These are phyloP conservation scores for Fraxinus pennsylvanica DNA, from an alignment of 257 asterid genomes.

Conservation along the genomic window DNA sequence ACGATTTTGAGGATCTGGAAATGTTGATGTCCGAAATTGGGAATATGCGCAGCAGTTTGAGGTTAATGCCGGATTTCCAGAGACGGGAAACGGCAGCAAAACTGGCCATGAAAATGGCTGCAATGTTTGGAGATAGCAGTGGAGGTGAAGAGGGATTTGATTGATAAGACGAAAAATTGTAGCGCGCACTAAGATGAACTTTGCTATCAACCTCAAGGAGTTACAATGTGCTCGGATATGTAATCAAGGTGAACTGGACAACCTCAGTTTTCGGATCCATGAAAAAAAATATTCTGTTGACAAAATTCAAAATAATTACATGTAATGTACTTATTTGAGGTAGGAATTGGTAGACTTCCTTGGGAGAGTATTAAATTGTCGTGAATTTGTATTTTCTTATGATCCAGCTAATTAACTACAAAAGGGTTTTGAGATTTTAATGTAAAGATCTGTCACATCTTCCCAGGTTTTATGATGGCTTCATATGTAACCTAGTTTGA, in stretches of 20 bases:
- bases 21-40: slow-evolving; percentile 88
- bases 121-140: slow-evolving; percentile 84
- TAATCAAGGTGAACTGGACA: neutral
- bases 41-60: slow-evolving; percentile 62
- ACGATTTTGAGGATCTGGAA: slow-evolving; percentile 82
- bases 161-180: slow-evolving; percentile 21
- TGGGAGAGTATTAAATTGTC: too few relatives aligned
- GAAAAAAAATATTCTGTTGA: neutral
- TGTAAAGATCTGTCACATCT: too few relatives aligned
- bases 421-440: too few relatives aligned
- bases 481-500: too few relatives aligned
- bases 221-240: neutral
- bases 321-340: neutral
- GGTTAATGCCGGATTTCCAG: slow-evolving; percentile 93
- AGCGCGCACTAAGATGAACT: neutral
- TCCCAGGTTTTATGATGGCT: too few relatives aligned
- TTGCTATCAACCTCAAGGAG: neutral
- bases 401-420: too few relatives aligned
- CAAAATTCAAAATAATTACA: neutral
- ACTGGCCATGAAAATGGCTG: slow-evolving; percentile 91
- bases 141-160: slow-evolving; percentile 65
- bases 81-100: slow-evolving; percentile 97
- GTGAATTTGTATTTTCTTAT: too few relatives aligned
- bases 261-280: slow-evolving; percentile 4
- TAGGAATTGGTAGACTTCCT: neutral